These are phyloP conservation scores for Closterium sp. DNA, from an alignment of 139 green algal species.

Conservation along the genomic window DNA sequence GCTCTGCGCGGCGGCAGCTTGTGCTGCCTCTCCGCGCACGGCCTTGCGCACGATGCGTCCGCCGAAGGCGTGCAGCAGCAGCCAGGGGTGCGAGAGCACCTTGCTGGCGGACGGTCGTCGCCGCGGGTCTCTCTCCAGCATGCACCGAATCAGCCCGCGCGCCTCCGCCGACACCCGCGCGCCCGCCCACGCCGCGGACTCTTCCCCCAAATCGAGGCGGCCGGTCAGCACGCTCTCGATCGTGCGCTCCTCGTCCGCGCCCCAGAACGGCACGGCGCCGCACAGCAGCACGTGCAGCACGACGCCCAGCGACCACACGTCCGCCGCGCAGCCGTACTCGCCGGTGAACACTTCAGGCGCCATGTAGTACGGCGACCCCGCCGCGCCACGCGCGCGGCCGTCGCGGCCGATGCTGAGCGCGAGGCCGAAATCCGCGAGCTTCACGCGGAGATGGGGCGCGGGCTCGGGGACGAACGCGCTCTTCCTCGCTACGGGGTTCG, in stretches of 20 bases:
- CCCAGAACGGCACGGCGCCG: conserved; percentile 27
- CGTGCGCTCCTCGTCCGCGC: conserved; percentile 59
- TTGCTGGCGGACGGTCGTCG: conserved; percentile 44
- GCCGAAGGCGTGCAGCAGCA: conserved; percentile 1
- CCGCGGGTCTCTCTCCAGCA: conserved; percentile 45
- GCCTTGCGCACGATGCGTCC: conserved; percentile 2
- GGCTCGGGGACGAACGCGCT: not conserved
- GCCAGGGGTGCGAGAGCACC: conserved; percentile 70
- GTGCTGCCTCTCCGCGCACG: not conserved
- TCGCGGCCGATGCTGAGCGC: conserved; percentile 53
- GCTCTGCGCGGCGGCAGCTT: not conserved
- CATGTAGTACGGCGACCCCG: conserved; percentile 30
- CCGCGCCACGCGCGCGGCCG: conserved; percentile 42
- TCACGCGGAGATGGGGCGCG: not conserved
- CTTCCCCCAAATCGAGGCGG: conserved; percentile 1
- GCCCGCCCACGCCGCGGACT: not conserved
- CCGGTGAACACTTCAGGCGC: conserved; percentile 30
- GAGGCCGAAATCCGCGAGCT: conserved; percentile 26
- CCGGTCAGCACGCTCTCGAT: not conserved
- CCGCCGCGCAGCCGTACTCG: conserved; percentile 41
- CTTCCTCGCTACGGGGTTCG: not conserved
- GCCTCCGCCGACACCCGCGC: conserved; percentile 38
- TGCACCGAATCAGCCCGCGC: conserved; percentile 47
- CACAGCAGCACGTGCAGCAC: conserved; percentile 26
- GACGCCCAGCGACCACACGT: conserved; percentile 40